Base-by-base conservation (phyloP, 768 basidiomycete species). In the Panaeolus papilionaceus region DNA sequence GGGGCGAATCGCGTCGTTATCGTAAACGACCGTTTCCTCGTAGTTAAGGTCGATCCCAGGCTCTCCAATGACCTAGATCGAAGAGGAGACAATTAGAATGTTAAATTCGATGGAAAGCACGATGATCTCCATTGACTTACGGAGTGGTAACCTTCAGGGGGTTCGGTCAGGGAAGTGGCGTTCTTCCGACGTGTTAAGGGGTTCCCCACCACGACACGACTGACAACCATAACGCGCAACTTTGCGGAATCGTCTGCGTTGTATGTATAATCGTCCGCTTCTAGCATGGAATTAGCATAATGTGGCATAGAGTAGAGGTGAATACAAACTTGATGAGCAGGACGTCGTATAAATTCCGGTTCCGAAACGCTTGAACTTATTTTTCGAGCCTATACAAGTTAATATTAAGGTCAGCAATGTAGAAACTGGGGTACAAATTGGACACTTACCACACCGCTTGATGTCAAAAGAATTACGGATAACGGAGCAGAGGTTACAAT, bases 11-110 rank as follows among this genome's bases (percentile, higher is more conserved):
- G 89, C 89, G 69, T 90, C 88, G 71, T 90, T 89, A 51, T 80
- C 72, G 70, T 91, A 91, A 14, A 89, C 88, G 8, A 90, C 88
- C 3, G 87, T 90, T 75, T 91, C 90, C 75, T 88, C 88, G 67
- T 89, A 90, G 72, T 90, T 91, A 62, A 91, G 77, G 72, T 89
- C 87, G 44, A 76, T 78, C 1, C 90, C 90, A n/a, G 89, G 89
- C 68, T 86, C 81, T 3, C 89, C 90, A 8, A 86, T 77, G 23
- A 91, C 80, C 89, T 90, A 66, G 8, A 45, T 42, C 40, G 38
- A 33, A 38, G 33, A 40, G 54, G 23, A 20, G 51, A 9, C 39
- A 65, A 63, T 45, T 65, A 16, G 28, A 68, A 8, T 69, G 58
- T 20, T 44, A 20, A 49, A 23, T 33, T 63, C 16, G 6, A n/a